These are phyloP conservation scores for Cryptosporidium tyzzeri DNA, from an alignment of 169 alveolate genomes.

Conservation along the genomic window DNA sequence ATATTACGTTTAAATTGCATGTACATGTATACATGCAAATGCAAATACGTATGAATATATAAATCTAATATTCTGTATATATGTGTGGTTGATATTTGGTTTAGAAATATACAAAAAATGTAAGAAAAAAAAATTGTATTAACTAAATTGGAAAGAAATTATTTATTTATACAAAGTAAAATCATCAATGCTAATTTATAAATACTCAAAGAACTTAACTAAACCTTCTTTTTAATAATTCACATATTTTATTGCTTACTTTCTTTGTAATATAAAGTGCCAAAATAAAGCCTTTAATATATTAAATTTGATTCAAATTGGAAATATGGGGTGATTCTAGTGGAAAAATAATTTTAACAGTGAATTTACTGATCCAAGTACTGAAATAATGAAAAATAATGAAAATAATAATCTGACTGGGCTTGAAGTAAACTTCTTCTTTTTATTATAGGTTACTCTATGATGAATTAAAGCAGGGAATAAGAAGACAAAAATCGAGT, in stretches of 20 bases:
- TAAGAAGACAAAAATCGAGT: constrained; percentile 58
- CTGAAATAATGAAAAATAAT: constrained; percentile 22
- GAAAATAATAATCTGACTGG: constrained; percentile 38
- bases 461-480: constrained; percentile 64
- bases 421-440: constrained; percentile 20
- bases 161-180: too few species aligned
- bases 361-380: constrained; percentile 12
- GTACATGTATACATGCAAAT: background rate
- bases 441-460: constrained; percentile 1
- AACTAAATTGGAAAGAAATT: too few species aligned
- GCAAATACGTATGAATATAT: background rate
- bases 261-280: background rate
- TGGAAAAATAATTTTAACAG: background rate
- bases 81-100: too few species aligned
- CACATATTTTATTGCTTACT: background rate
- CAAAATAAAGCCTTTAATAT: background rate
- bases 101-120: too few species aligned
- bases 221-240: too few species aligned
- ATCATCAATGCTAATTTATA: too few species aligned
- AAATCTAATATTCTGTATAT: too few species aligned
- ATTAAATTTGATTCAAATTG: background rate
- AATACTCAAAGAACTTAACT: background rate
- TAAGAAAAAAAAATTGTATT: background rate
- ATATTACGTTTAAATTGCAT: background rate
- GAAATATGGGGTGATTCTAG: background rate